Percentiles rank a stretch among this genome's conserved stretches.
These are phyloP conservation scores for Aspergillus melleus DNA, from an alignment of 2,329 filamentous ascomycete species.

Conservation along the genomic window DNA sequence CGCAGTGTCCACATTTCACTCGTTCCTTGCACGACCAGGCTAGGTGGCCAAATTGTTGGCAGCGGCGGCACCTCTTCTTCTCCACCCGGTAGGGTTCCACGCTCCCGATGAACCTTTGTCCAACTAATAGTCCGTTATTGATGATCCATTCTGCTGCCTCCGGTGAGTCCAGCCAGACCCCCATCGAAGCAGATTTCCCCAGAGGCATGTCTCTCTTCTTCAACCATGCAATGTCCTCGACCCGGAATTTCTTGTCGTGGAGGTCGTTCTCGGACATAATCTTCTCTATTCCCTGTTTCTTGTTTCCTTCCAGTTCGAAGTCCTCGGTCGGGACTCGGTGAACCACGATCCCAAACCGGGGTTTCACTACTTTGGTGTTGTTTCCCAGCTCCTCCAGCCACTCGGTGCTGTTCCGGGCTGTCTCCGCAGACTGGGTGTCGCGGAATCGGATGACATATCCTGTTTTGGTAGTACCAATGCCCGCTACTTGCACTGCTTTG, in stretches of 20 bases:
- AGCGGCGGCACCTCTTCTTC: constrained; percentile 22
- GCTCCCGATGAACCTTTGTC: constrained; percentile 22
- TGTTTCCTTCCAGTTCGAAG: no score
- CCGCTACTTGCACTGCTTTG: constrained; percentile 17
- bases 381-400: no score
- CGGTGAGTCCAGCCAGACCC: constrained; percentile 26
- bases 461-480: constrained; percentile 20
- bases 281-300: no score
- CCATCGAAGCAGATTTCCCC: constrained; percentile 21
- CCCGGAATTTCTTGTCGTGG: constrained; percentile 14
- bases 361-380: no score
- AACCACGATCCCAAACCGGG: no score
- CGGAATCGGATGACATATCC: constrained; percentile 24
- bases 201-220: constrained; percentile 26
- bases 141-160: constrained; percentile 25
- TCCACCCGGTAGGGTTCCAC: constrained; percentile 20
- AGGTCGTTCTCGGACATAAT: not conserved
- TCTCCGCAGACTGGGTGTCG: constrained; percentile 18
- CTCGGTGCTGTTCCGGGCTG: not conserved
- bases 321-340: no score
- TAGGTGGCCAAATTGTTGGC: constrained; percentile 24
- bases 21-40: constrained; percentile 26
- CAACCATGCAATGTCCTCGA: constrained; percentile 28
- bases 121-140: constrained; percentile 20
- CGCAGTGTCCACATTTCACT: constrained; percentile 22